Evolutionary conservation across 257 asterid species (phyloP), one percentile per base, ranked within the genome.

Genomic region (Solanum appendiculatum): DNA sequence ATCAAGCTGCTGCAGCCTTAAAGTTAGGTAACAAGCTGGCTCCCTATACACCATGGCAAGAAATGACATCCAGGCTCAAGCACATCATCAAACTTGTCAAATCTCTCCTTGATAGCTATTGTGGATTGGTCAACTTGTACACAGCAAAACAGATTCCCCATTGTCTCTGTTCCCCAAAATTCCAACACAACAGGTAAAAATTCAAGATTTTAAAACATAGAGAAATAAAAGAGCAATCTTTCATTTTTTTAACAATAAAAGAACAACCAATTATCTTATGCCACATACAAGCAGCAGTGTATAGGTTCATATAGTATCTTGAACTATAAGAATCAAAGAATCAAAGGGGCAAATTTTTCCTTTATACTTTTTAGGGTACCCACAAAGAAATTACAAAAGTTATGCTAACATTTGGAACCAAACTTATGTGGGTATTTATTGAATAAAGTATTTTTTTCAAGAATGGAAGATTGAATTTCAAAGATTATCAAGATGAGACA

Each of bases 11-110:
- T 89, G 92, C 78, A 91, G 63, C 87, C 92, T 88, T 42, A 91
- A 88, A n/a, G 91, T 63, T 15, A 89, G 87, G 37, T 87, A 40
- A 31, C 93, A 90, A 18, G 91, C 85, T 75, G 84, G 18, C 86
- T 81, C 3, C 93, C 92, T 9, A 87, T 7, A 44, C 92, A 91
- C 92, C 92, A 91, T 20, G 93, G 93, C 68, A 89, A 86, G 86
- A 86, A 91, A 88, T 91, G 92, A 84, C 92, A 91, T 44, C 5
- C 15, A 10, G 11, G 16, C 16, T 44, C 12, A 44, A 44, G 15
- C 51, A 44, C 51, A 44, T 44, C 51, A 25, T 89, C 86, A 85
- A 89, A 91, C 89, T 87, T 88, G 31, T 91, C 93, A 78, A 91
- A 91, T 31, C 29, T 77, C 82, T 91, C 93, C 72, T 83, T 89